Evolutionary conservation across 768 basidiomycete species (phyloP), one percentile per base, ranked within the genome.

Genomic region (Asterophora lycoperdoides): DNA sequence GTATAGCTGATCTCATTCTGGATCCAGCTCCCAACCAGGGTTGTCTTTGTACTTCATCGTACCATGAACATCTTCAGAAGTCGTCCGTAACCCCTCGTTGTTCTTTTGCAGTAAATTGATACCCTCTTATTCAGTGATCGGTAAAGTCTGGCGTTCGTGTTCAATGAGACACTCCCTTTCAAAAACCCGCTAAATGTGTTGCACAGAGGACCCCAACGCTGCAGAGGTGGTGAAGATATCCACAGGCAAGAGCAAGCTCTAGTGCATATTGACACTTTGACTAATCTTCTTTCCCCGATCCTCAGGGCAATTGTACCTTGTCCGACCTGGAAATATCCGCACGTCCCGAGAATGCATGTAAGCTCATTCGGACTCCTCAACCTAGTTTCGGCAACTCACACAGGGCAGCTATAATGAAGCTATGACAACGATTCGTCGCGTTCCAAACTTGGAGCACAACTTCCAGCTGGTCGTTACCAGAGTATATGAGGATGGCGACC

Each of bases 291-390:
- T 13, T 51, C 20, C 7, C 15, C 9, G 14, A 40, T 47, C 39
- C 44, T 41, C 40, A 75, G 74, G 95, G 2, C 87, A 92, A 65
- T 80, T 99, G 19, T 93, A 85, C 69, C 83, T 97, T 47, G 84
- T 94, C 45, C 81, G 95, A 33, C 89, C 93, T 34, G 93, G 90
- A 46, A 89, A 88, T 59, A 84, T 96, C 59, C 87, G 93, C 51
- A 86, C 90, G 17, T 89, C 89, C 17, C 74, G 94, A 58, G 95
- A 98, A 76, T 98, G 95, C 91, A 96, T 97, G 93, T 96, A 62
- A 55, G 91, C 72, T 23, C 28, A 23, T 51, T 44, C 20, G n/a
- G 26, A 42, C 40, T 20, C 41, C 35, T 10, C 15, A 23, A 19
- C 18, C 41, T 41, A 17, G 28, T 17, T 39, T 26, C 19, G 34